These are phyloP conservation scores for Metrosideros polymorpha DNA, from an alignment of 441 rosid genomes.

Conservation along the genomic window DNA sequence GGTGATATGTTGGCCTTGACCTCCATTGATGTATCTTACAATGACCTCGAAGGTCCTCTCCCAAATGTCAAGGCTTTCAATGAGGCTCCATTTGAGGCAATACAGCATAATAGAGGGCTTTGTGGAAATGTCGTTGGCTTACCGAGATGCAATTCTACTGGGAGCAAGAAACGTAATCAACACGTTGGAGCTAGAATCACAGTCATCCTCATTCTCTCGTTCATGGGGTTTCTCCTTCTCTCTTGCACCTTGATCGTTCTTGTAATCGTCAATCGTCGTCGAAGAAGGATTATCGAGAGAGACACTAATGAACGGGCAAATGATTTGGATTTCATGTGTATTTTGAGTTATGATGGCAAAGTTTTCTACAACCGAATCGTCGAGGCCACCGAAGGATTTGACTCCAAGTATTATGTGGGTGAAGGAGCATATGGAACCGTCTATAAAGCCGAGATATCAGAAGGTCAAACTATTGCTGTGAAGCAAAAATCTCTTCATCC, in stretches of 20 bases:
- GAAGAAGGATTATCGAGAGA: not conserved
- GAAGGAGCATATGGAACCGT: not conserved
- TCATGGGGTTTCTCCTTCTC: not conserved
- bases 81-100: not conserved
- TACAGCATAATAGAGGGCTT: not conserved
- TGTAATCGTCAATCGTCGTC: not conserved
- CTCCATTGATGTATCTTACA: not conserved
- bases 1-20: not conserved
- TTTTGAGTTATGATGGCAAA: not conserved
- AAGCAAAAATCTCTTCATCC: not conserved
- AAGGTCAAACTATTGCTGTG: not conserved
- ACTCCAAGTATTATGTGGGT: not conserved
- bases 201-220: not conserved
- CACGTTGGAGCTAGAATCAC: fast-evolving
- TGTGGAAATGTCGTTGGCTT: not conserved
- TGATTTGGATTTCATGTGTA: not conserved
- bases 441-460: not conserved
- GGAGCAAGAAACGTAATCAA: not conserved
- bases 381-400: not conserved
- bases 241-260: not conserved
- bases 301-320: not conserved
- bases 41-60: not conserved
- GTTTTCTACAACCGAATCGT: not conserved
- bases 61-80: not conserved
- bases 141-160: not conserved